These are phyloP conservation scores for Tausonia pullulans DNA, from an alignment of 1,284 basidiomycete genomes.

Conservation along the genomic window DNA sequence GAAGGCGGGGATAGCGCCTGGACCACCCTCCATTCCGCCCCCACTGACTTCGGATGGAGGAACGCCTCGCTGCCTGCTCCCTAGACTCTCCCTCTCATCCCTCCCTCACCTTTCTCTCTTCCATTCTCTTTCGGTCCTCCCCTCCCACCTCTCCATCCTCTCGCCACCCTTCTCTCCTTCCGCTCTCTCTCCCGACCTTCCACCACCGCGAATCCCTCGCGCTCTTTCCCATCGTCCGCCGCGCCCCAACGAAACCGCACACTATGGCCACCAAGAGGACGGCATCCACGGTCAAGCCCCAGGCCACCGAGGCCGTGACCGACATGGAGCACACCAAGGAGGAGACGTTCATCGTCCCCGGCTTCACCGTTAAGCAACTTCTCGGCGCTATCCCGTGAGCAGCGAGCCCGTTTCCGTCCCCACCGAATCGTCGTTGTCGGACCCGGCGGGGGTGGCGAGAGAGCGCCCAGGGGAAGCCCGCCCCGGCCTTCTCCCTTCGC, in stretches of 20 bases:
- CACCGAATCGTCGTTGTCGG: conserved; percentile 26
- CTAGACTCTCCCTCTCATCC: neutral
- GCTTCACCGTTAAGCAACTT: conserved; percentile 73
- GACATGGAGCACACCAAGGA: conserved; percentile 21
- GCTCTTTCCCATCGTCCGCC: neutral
- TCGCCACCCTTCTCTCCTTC: neutral
- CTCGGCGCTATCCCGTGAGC: conserved; percentile 74
- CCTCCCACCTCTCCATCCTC: neutral
- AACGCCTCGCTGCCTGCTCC: neutral
- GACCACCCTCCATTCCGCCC: too few species aligned
- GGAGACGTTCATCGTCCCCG: conserved; percentile 53
- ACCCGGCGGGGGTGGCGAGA: neutral
- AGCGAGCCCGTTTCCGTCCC: neutral
- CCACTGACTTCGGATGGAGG: too few species aligned
- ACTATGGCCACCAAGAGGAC: neutral
- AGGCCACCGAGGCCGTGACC: neutral
- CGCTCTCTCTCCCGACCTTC: neutral
- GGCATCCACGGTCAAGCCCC: neutral
- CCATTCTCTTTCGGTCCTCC: neutral
- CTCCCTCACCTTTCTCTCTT: neutral
- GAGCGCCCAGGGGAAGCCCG: too few species aligned
- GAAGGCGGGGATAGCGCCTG: too few species aligned
- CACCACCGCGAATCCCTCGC: neutral
- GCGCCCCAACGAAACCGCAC: neutral
- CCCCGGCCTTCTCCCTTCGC: too few species aligned